These are phyloP conservation scores for Coemansia sp. DNA, from an alignment of 192 early-diverging fungal species.

Conservation along the genomic window DNA sequence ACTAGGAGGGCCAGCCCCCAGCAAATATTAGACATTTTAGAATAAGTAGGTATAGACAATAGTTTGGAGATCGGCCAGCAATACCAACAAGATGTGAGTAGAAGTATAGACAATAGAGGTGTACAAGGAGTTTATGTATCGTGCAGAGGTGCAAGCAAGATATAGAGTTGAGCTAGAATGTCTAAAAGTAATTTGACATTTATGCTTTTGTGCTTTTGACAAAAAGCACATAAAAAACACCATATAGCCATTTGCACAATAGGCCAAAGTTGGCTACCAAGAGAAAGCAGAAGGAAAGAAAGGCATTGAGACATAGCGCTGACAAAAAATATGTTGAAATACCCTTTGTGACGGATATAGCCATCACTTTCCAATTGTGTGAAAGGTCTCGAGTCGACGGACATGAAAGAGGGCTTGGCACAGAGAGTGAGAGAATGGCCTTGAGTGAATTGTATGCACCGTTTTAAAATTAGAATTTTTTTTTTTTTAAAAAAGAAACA, in stretches of 20 bases:
- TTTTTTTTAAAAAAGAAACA: no score
- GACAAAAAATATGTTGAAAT: no score
- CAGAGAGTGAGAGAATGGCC: not conserved
- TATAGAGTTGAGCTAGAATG: not conserved
- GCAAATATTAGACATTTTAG: not conserved
- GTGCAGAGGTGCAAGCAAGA: not conserved
- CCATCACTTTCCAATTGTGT: not conserved
- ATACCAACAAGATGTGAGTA: not conserved
- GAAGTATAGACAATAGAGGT: not conserved
- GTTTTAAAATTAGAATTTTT: not conserved
- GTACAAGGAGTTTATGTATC: not conserved
- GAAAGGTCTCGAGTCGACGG: not conserved
- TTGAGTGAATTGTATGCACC: not conserved
- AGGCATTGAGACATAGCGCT: not conserved
- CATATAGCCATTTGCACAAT: conserved; percentile 1
- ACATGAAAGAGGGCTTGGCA: not conserved
- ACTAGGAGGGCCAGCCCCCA: not conserved
- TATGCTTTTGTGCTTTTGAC: not conserved
- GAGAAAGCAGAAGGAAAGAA: not conserved
- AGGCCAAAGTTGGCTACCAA: not conserved
- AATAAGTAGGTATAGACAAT: not conserved
- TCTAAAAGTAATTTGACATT: not conserved
- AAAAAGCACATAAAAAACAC: not conserved
- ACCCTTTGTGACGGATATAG: not conserved
- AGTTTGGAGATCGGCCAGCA: not conserved